Evolutionary conservation across 768 basidiomycete species (phyloP).

Genomic region (Panaeolus cyanescens): DNA sequence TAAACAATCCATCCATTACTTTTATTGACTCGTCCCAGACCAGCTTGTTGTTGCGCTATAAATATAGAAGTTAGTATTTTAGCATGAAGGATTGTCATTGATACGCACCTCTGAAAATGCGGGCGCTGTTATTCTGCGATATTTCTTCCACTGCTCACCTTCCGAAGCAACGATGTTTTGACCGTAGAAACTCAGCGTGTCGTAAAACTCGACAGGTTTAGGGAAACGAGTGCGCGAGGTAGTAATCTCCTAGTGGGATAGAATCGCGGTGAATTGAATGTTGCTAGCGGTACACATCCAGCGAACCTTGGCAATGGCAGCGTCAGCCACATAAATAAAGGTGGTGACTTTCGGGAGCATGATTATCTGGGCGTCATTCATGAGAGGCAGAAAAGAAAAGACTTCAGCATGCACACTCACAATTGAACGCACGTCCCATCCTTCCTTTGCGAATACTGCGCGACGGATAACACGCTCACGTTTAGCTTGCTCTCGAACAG

Average conservation of each 20-base stretch:
- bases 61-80: neutral
- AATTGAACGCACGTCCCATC: neutral
- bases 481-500: neutral
- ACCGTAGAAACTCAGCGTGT: slow-evolving; percentile 52
- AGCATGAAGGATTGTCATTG: neutral
- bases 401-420: neutral
- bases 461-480: neutral
- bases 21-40: slow-evolving; percentile 49
- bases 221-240: slow-evolving; percentile 53
- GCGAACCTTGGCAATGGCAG: slow-evolving; percentile 6
- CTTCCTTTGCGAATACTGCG: neutral
- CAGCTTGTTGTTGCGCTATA: slow-evolving; percentile 45
- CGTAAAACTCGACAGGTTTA: slow-evolving; percentile 53
- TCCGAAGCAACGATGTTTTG: slow-evolving; percentile 66
- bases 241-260: slow-evolving; percentile 45
- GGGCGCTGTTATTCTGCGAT: slow-evolving; percentile 64
- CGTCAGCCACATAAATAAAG: neutral
- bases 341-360: neutral
- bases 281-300: neutral
- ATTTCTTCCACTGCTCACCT: slow-evolving; percentile 65
- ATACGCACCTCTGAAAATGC: slow-evolving; percentile 61
- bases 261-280: neutral
- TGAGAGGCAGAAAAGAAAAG: neutral
- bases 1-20: slow-evolving; percentile 43
- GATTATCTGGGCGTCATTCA: neutral